These are phyloP conservation scores for Xylaria venustula DNA, from an alignment of 495 filamentous ascomycete genomes.

Conservation along the genomic window DNA sequence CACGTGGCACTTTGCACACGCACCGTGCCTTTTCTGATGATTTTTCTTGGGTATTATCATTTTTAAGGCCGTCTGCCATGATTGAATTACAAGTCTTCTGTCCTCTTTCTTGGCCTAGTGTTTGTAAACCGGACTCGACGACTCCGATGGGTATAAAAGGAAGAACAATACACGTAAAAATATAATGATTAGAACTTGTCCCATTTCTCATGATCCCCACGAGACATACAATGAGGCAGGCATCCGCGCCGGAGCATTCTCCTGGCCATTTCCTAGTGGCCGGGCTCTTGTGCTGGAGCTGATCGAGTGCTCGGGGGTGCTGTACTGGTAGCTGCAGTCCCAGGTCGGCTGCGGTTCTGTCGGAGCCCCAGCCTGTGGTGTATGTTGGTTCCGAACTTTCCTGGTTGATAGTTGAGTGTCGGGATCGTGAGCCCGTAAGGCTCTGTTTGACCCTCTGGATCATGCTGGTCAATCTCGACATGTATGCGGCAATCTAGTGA, in stretches of 20 bases:
- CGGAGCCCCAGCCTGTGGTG: slow-evolving; percentile 23
- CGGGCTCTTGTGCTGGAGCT: slow-evolving; percentile 23
- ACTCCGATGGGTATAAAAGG: background rate
- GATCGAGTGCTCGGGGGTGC: slow-evolving; percentile 25
- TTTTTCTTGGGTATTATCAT: slow-evolving; percentile 2
- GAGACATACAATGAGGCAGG: background rate
- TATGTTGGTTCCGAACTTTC: slow-evolving; percentile 27
- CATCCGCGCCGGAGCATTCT: background rate
- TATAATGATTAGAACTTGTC: background rate
- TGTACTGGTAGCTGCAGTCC: slow-evolving; percentile 19
- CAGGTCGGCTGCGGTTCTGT: slow-evolving; percentile 27
- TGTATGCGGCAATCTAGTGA: slow-evolving; percentile 65
- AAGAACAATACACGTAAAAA: background rate
- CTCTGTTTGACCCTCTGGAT: slow-evolving; percentile 60
- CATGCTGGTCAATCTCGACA: slow-evolving; percentile 69
- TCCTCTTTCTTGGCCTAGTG: background rate
- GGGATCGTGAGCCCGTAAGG: slow-evolving; percentile 68
- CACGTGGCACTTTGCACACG: background rate
- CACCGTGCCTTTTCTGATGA: background rate
- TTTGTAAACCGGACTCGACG: background rate
- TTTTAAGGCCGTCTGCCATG: background rate
- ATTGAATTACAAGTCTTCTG: background rate
- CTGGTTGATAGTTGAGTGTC: slow-evolving; percentile 36
- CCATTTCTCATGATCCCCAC: background rate
- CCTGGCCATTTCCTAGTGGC: slow-evolving; percentile 12